These are phyloP conservation scores for Ceratocystis smalleyi DNA, from an alignment of 2,329 filamentous ascomycete genomes.

Conservation along the genomic window DNA sequence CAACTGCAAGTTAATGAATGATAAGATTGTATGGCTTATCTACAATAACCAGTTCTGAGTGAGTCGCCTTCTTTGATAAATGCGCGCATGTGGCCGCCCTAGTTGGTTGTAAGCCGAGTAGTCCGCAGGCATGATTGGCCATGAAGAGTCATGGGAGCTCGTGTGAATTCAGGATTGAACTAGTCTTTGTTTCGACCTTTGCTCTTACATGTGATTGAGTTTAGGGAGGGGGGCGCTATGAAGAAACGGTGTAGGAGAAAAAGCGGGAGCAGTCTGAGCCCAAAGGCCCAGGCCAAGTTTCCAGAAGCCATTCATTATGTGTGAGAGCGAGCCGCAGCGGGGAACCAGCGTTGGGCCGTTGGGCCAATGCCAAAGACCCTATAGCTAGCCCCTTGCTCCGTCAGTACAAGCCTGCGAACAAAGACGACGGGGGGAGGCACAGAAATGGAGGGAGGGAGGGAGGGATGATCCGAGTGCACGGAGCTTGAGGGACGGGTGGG, in stretches of 20 bases:
- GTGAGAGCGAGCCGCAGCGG: no score
- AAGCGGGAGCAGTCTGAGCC: not conserved
- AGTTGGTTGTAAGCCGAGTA: no score
- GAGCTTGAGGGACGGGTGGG: not conserved
- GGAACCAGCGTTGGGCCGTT: no score
- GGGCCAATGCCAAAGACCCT: no score
- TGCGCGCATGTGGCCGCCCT: no score
- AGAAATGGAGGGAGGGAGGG: not conserved
- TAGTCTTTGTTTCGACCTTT: not conserved
- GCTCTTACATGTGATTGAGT: not conserved
- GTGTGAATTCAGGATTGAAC: no score
- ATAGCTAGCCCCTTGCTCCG: no score
- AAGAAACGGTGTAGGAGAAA: not conserved
- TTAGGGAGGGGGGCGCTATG: not conserved
- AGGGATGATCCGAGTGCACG: not conserved
- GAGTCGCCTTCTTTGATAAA: not conserved
- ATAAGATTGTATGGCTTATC: conserved; percentile 1
- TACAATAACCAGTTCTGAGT: not conserved
- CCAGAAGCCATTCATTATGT: no score
- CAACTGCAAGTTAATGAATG: not conserved
- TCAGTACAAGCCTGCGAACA: not conserved
- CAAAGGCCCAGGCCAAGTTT: not conserved
- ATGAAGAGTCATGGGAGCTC: no score
- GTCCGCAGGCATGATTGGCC: no score
- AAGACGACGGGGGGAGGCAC: not conserved